Conservation (phyloP, 192 early-diverging fungal species). For the Backusella liffmaniae region DNA sequence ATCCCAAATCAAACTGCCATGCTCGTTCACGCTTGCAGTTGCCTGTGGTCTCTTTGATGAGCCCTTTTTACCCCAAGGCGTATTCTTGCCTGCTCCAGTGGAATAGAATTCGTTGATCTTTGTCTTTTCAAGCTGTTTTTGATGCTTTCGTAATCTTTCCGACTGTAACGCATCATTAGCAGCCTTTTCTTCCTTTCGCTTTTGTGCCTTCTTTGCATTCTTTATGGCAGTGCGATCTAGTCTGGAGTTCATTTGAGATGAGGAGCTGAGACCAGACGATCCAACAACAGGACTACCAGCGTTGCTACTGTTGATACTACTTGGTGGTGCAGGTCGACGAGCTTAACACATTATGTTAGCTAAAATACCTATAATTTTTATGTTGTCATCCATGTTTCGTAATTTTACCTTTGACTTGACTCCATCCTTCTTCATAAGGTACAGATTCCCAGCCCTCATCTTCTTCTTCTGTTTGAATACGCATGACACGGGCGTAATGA, state of each 20-base stretch:
- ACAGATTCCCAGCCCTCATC: background rate
- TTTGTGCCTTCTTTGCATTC: slow-evolving; percentile 41
- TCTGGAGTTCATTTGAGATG: background rate
- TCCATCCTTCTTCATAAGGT: slow-evolving; percentile 33
- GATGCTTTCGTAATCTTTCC: slow-evolving; percentile 55
- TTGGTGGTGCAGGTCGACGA: background rate
- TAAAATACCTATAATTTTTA: too few species aligned
- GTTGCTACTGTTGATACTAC: background rate
- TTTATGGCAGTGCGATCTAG: background rate
- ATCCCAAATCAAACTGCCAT: slow-evolving; percentile 36
- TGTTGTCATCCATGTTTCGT: background rate
- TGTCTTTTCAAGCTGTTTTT: slow-evolving; percentile 42
- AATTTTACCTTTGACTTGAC: slow-evolving; percentile 4
- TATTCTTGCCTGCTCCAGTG: slow-evolving; percentile 37
- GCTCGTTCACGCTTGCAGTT: slow-evolving; percentile 33
- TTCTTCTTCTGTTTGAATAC: slow-evolving; percentile 23
- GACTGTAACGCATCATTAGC: slow-evolving; percentile 50
- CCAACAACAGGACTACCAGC: background rate
- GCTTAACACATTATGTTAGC: background rate
- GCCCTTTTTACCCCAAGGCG: slow-evolving; percentile 35
- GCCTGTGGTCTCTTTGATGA: slow-evolving; percentile 29
- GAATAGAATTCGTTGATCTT: slow-evolving; percentile 48
- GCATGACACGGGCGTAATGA: slow-evolving; percentile 26
- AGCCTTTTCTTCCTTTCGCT: slow-evolving; percentile 54
- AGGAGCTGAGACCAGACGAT: background rate